These are phyloP conservation scores for Trichophyton schoenleinii DNA, from an alignment of 2,329 filamentous ascomycete genomes.

Conservation along the genomic window DNA sequence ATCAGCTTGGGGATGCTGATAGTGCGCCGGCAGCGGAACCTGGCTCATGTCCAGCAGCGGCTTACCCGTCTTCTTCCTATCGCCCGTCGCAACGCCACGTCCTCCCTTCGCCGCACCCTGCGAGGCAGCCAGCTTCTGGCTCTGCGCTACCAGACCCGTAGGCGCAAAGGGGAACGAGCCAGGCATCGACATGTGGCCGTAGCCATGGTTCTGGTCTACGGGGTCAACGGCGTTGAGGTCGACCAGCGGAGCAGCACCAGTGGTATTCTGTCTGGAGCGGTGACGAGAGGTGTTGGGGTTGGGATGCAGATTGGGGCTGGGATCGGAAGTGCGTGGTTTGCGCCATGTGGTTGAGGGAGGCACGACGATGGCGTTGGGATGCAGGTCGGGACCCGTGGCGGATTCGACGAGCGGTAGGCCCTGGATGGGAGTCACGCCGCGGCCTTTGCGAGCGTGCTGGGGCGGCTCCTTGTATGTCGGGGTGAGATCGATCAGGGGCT, in stretches of 20 bases:
- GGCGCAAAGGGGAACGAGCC: constrained; percentile 21
- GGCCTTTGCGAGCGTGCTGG: constrained; percentile 24
- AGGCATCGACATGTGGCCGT: constrained; percentile 6
- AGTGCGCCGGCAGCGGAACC: background rate
- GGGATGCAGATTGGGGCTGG: too few relatives aligned
- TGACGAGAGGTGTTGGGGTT: too few relatives aligned
- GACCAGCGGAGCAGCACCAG: too few relatives aligned
- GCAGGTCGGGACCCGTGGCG: constrained; percentile 29
- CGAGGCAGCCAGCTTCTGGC: constrained; percentile 10
- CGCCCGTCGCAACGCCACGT: constrained; percentile 30
- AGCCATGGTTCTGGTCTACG: background rate
- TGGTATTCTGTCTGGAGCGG: too few relatives aligned
- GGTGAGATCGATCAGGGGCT: constrained; percentile 57
- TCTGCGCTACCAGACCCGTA: constrained; percentile 27
- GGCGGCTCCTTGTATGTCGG: constrained; percentile 53
- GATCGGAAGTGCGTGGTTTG: constrained; percentile 15
- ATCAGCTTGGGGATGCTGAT: too few relatives aligned
- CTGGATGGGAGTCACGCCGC: constrained; percentile 31
- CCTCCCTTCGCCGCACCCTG: constrained; percentile 20
- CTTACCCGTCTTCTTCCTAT: constrained; percentile 24
- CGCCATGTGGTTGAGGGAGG: constrained; percentile 32
- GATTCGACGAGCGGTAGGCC: constrained; percentile 30
- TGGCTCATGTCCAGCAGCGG: constrained; percentile 34
- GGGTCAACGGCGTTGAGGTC: too few relatives aligned
- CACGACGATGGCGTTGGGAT: constrained; percentile 23